These are phyloP conservation scores for Kodamaea derodonti DNA, from an alignment of 1,139 yeast genomes.

Conservation along the genomic window DNA sequence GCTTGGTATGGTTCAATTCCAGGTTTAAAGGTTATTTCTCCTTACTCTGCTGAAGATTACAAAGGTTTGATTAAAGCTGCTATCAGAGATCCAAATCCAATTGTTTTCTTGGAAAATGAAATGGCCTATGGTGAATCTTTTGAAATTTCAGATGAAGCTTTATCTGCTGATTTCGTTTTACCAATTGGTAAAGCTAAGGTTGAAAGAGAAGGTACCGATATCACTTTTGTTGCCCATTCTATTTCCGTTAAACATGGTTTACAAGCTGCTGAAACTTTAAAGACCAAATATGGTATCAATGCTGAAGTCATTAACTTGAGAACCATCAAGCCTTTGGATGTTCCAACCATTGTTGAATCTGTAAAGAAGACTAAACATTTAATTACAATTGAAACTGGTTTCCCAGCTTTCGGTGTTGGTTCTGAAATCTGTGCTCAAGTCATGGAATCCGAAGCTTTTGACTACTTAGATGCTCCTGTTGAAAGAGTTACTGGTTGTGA, in stretches of 20 bases:
- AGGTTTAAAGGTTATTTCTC: constrained; percentile 94
- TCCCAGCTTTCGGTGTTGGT: constrained; percentile 98
- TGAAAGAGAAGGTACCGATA: constrained; percentile 88
- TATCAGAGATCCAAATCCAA: constrained; percentile 97
- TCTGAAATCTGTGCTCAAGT: constrained; percentile 97
- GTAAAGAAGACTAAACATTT: constrained; percentile 97
- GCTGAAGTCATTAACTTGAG: constrained; percentile 96
- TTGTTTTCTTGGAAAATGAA: constrained; percentile 93
- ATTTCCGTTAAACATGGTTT: constrained; percentile 84
- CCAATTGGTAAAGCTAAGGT: constrained; percentile 96
- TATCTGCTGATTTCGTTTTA: constrained; percentile 80
- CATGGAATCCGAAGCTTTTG: constrained; percentile 98
- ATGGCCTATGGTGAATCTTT: constrained; percentile 88
- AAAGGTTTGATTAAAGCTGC: constrained; percentile 96
- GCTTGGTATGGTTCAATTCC: constrained; percentile 99
- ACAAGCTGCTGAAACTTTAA: constrained; percentile 84
- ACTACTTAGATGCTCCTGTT: constrained; percentile 97
- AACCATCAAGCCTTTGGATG: constrained; percentile 94
- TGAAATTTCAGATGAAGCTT: constrained; percentile 84
- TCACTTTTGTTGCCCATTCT: constrained; percentile 86
- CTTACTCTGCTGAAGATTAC: constrained; percentile 93
- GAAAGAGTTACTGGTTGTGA: constrained; percentile 99
- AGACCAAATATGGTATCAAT: constrained; percentile 78
- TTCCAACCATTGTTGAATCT: constrained; percentile 77
- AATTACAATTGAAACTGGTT: constrained; percentile 94